Percentiles rank a stretch among this genome's conserved stretches.
These are phyloP conservation scores for Cymbidium sinense DNA, from an alignment of 106 monocot species.

Conservation along the genomic window DNA sequence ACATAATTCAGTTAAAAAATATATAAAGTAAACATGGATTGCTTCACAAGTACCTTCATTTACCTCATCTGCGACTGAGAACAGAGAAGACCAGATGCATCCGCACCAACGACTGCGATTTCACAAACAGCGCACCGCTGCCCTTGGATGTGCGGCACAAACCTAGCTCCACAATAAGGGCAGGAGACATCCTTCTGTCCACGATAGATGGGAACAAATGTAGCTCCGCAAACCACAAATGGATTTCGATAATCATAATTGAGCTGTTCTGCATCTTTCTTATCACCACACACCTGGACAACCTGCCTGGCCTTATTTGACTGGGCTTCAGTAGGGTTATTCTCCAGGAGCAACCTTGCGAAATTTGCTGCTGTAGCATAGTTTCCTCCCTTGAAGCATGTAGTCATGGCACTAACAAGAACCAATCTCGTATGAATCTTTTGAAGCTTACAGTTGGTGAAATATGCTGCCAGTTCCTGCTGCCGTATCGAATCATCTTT, in stretches of 20 bases:
- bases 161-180: slow-evolving; percentile 39
- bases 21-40: too few relatives aligned
- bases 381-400: slow-evolving; percentile 45
- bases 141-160: slow-evolving; percentile 37
- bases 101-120: slow-evolving; percentile 50
- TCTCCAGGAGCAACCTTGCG: slow-evolving; percentile 48
- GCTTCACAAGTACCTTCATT: slow-evolving; percentile 2
- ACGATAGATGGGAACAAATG: slow-evolving; percentile 51
- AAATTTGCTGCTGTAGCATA: slow-evolving; percentile 35
- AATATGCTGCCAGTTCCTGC: slow-evolving; percentile 61
- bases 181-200: slow-evolving; percentile 59
- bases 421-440: slow-evolving; percentile 39
- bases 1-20: too few relatives aligned
- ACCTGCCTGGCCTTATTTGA: slow-evolving; percentile 39
- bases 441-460: slow-evolving; percentile 63
- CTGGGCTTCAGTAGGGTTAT: slow-evolving; percentile 37
- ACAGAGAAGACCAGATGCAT: slow-evolving; percentile 57
- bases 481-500: slow-evolving; percentile 35
- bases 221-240: slow-evolving; percentile 58
- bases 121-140: slow-evolving; percentile 50
- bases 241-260: slow-evolving; percentile 63
- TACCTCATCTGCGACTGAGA: slow-evolving; percentile 38
- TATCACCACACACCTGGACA: slow-evolving; percentile 37
- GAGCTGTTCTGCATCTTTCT: slow-evolving; percentile 31
- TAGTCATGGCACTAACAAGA: slow-evolving; percentile 49